Evolutionary conservation across 345 rosid genomes (phyloP).

Genomic region (Diplotaxis tenuifolia): DNA sequence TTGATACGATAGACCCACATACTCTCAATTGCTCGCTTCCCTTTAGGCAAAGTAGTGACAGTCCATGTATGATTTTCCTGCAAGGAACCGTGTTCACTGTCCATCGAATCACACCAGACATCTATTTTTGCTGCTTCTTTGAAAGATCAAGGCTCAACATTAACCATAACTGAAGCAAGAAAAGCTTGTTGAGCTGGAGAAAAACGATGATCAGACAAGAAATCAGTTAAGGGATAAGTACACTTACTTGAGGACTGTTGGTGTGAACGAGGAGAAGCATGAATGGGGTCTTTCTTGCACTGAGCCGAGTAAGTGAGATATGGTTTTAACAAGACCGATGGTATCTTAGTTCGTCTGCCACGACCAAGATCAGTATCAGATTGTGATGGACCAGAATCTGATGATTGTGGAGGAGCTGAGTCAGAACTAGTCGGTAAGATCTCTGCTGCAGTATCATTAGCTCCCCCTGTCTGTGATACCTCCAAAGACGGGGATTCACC

Average conservation of each 20-base stretch:
- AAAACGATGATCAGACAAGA: background rate
- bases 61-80: background rate
- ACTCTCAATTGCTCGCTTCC: background rate
- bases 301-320: background rate
- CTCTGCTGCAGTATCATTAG: background rate
- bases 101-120: background rate
- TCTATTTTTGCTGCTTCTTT: background rate
- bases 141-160: background rate
- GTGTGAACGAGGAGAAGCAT: background rate
- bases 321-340: background rate
- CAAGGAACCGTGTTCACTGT: background rate
- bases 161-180: background rate
- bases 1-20: background rate
- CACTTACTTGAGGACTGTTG: background rate
- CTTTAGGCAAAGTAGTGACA: background rate
- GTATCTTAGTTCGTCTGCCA: background rate
- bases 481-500: background rate
- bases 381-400: background rate
- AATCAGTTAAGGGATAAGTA: background rate
- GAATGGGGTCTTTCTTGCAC: background rate
- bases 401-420: too few relatives aligned
- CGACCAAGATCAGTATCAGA: background rate
- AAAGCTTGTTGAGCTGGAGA: background rate
- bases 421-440: too few relatives aligned
- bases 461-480: background rate